Evolutionary conservation across 2,329 filamentous ascomycete species (phyloP), one percentile per base, ranked within the genome.

Genomic region (Dothiorella sarmentorum): DNA sequence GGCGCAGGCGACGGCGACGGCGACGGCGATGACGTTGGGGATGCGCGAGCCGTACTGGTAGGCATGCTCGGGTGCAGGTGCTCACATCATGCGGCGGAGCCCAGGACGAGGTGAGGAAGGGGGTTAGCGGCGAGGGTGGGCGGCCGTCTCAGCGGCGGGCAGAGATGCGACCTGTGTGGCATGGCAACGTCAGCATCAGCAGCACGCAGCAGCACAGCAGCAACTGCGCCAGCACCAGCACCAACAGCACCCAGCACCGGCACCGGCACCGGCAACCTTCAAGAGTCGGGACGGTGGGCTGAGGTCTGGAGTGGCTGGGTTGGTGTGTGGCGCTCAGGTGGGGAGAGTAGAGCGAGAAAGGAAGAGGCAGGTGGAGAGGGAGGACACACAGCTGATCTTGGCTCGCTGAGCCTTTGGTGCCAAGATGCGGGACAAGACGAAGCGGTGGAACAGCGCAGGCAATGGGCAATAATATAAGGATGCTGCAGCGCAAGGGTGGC

Each of bases 31-130:
- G 57, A 37, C 15, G 47, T 59, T 47, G 47, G 51, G 40, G 45
- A 43, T 37, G 47, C 37, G 51, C 40, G 58, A 57, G 52, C 52
- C 58, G 58, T 47, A 57, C 40, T 60, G 58, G 58, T 47, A 56
- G 58, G 58, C 58, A 60, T 60, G 52, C 51, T 60, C 58, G 29
- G 47, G 47, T 45, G n/a, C 51, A 53, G 38, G 44, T 55, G 40
- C 51, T 60, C 52, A 49, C 58, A 60, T 60, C 51, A 60, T 60
- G 40, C 43, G 49, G 58, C 49, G 37, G 38, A 40, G 38, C 37
- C 56, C 35, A 52, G 45, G 20, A 42, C 35, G 43, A 51, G 29
- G 33, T 38, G n/a, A 27, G 27, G 27, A 33, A 43, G 22, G 56
- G 29, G 26, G 26, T 13, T 33, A 35, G 56, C 22, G 20, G 31